These are phyloP conservation scores for Trichomonascaceae sp. DNA, from an alignment of 1,139 yeast species.

Conservation along the genomic window DNA sequence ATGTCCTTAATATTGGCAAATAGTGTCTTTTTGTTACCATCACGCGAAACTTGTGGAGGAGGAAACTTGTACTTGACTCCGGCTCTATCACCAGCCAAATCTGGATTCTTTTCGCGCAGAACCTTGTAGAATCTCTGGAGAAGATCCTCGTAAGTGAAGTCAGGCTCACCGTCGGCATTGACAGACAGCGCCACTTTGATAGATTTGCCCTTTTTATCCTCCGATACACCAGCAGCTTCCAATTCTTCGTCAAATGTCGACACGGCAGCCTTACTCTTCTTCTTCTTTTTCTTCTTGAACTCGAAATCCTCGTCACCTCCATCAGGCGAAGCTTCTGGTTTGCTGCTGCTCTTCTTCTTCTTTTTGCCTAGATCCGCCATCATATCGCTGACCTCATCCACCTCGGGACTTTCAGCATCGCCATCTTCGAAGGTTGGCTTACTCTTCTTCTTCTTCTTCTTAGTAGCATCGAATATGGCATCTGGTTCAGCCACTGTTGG, in stretches of 20 bases:
- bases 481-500: slow-evolving; percentile 5
- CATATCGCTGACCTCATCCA: slow-evolving; percentile 37
- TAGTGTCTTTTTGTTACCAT: slow-evolving; percentile 92
- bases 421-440: slow-evolving; percentile 33
- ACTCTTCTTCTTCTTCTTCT: slow-evolving; percentile 78
- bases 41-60: slow-evolving; percentile 95
- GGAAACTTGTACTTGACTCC: slow-evolving; percentile 95
- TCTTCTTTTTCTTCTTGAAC: slow-evolving; percentile 77
- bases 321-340: slow-evolving; percentile 44
- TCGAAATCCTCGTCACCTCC: slow-evolving; percentile 57
- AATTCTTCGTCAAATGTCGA: slow-evolving; percentile 85
- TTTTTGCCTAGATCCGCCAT: slow-evolving; percentile 45
- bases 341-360: slow-evolving; percentile 44
- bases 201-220: slow-evolving; percentile 34
- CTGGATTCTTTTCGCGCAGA: slow-evolving; percentile 91
- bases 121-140: slow-evolving; percentile 79
- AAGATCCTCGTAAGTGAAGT: slow-evolving; percentile 70
- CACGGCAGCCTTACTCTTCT: slow-evolving; percentile 53
- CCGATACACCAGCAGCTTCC: slow-evolving; percentile 82
- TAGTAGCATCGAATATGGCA: slow-evolving; percentile 33
- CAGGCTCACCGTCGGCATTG: slow-evolving; percentile 40
- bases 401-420: slow-evolving; percentile 29
- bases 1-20: slow-evolving; percentile 95
- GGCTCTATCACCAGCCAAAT: slow-evolving; percentile 91
- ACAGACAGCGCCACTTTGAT: slow-evolving; percentile 27